Evolutionary conservation across 202 grass and related monocot genomes (phyloP).

Genomic region (Setaria italica): DNA sequence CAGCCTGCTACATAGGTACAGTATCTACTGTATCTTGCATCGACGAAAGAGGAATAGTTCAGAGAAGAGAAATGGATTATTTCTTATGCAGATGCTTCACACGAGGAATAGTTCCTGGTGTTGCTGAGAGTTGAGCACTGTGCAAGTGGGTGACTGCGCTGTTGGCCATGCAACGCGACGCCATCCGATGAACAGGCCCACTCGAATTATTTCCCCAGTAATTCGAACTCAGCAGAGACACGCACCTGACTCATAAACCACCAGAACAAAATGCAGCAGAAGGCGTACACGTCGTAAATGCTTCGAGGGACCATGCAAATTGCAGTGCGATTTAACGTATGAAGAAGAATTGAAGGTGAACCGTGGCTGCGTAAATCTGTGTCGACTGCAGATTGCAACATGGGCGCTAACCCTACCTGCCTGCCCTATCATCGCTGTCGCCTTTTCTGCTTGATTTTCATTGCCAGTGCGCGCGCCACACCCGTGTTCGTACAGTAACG

Average conservation of each 20-base stretch:
- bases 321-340: neutral
- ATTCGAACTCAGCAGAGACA: neutral
- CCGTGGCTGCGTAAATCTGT: neutral
- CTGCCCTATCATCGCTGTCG: conserved; percentile 25
- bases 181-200: conserved; percentile 8
- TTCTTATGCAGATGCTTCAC: conserved; percentile 1
- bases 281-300: neutral
- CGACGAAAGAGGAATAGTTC: neutral
- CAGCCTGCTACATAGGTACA: neutral
- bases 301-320: conserved; percentile 23
- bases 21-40: neutral
- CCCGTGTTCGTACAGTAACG: conserved; percentile 41
- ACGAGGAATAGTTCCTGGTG: neutral
- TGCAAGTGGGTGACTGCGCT: neutral
- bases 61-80: neutral
- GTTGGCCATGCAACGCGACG: conserved; percentile 23
- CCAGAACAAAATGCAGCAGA: neutral
- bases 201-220: conserved; percentile 26
- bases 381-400: neutral
- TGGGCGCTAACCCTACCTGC: neutral
- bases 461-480: neutral
- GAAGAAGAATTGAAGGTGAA: neutral
- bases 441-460: conserved; percentile 28
- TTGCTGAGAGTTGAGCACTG: neutral
- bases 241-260: conserved; percentile 22